phyloP scores from a whole-genome alignment of 129 eudicot genomes.

The Saposhnikovia divaricata region DNA sequence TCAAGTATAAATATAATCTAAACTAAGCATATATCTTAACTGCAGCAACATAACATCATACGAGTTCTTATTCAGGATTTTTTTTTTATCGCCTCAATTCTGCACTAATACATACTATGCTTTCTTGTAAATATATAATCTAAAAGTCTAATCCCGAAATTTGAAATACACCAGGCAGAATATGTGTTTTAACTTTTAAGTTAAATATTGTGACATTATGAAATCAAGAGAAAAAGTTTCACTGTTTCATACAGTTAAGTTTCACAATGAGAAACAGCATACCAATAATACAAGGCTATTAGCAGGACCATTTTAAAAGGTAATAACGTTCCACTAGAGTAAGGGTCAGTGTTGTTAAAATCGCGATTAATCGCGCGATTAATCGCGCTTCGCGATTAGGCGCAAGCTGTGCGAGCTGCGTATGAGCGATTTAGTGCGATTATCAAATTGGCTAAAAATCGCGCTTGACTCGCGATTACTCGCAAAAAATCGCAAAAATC shows the following conservation, averaged over 20 bases:
- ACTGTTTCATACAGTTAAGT: background rate
- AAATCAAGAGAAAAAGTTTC: background rate
- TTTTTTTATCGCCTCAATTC: background rate
- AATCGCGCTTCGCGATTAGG: no score
- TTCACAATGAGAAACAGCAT: background rate
- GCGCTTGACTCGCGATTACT: no score
- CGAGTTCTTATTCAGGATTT: background rate
- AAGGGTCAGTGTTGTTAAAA: no score
- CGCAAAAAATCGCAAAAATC: no score
- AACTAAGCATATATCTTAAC: background rate
- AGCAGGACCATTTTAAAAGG: background rate
- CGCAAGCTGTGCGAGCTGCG: no score
- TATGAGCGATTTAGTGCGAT: no score
- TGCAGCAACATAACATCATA: background rate
- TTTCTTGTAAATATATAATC: background rate
- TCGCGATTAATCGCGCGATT: no score
- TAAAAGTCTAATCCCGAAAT: background rate
- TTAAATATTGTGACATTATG: background rate
- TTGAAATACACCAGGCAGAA: background rate
- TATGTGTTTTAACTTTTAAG: background rate
- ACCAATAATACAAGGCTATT: background rate
- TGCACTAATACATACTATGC: background rate
- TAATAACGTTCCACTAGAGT: background rate
- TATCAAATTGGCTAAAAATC: no score
- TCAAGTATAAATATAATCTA: background rate